Evolutionary conservation across 1,284 basidiomycete genomes (phyloP).

Genomic region (Papiliotrema nemorosa): DNA sequence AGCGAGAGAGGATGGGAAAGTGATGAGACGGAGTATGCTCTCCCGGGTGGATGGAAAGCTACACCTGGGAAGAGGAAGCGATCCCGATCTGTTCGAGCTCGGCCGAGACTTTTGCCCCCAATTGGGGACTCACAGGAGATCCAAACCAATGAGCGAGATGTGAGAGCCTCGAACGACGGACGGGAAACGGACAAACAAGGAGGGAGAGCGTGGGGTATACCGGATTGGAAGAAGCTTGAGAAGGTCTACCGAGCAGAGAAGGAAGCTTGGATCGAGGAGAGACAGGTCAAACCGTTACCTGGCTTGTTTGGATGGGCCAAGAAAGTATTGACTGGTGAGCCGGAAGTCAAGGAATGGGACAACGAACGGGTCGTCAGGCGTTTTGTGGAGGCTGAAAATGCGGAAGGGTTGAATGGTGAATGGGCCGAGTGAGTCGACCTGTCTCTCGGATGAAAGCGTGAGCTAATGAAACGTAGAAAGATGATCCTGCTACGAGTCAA

Average conservation of each 20-base stretch:
- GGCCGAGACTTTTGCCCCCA: background rate
- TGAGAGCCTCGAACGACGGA: constrained; percentile 6
- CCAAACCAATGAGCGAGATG: background rate
- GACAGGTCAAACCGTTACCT: constrained; percentile 28
- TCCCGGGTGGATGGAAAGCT: constrained; percentile 25
- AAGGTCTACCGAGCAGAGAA: constrained; percentile 27
- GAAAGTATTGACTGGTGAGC: constrained; percentile 8
- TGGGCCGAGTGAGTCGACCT: constrained; percentile 29
- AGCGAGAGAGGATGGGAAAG: constrained; percentile 5
- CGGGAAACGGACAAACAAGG: constrained; percentile 3
- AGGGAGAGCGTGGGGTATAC: constrained; percentile 26
- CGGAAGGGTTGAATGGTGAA: constrained; percentile 49
- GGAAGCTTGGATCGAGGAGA: constrained; percentile 27
- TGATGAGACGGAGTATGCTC: constrained; percentile 10
- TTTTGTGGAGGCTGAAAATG: constrained; percentile 67
- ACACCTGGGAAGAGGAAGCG: constrained; percentile 22
- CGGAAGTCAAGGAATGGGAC: constrained; percentile 61
- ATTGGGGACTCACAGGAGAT: background rate
- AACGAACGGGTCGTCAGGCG: constrained; percentile 70
- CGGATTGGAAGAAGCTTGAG: constrained; percentile 41
- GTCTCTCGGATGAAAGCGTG: background rate
- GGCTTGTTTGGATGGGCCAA: constrained; percentile 26
- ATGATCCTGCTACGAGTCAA: constrained; percentile 26
- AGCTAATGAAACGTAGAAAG: constrained; percentile 12
- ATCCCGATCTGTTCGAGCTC: background rate